Percentiles rank a stretch among this genome's conserved stretches.
These are phyloP conservation scores for Sclerospora graminicola DNA, from an alignment of 352 stramenopile species.

Conservation along the genomic window DNA sequence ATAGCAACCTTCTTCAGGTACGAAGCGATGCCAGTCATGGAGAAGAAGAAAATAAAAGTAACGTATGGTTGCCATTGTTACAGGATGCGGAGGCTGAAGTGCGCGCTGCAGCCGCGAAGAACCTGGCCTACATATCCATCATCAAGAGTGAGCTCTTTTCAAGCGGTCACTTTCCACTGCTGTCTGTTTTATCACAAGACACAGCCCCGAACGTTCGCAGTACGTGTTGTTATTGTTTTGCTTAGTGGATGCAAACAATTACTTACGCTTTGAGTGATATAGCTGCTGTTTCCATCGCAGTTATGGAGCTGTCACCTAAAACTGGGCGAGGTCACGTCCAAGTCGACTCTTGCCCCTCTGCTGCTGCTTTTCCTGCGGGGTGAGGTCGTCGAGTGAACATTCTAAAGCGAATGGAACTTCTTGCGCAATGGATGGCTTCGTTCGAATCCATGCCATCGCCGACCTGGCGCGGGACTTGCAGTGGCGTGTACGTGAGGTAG, in stretches of 20 bases:
- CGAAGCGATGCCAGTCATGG: background rate
- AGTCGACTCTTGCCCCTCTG: slow-evolving; percentile 68
- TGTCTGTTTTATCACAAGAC: slow-evolving; percentile 88
- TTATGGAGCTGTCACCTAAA: slow-evolving; percentile 91
- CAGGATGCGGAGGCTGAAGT: slow-evolving; percentile 90
- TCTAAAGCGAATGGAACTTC: slow-evolving; percentile 87
- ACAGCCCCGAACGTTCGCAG: slow-evolving; percentile 82
- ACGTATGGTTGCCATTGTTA: background rate
- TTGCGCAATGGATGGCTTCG: too few relatives aligned
- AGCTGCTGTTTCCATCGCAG: slow-evolving; percentile 73
- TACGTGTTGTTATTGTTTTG: slow-evolving; percentile 17
- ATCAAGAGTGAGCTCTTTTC: slow-evolving; percentile 86
- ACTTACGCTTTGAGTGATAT: too few relatives aligned
- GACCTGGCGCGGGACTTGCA: slow-evolving; percentile 88
- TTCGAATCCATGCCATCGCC: slow-evolving; percentile 86
- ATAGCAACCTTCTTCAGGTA: slow-evolving; percentile 85
- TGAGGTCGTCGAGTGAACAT: slow-evolving; percentile 91
- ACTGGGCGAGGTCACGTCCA: slow-evolving; percentile 86
- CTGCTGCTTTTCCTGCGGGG: slow-evolving; percentile 79
- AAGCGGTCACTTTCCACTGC: slow-evolving; percentile 82
- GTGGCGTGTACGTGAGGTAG: too few relatives aligned
- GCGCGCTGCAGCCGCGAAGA: slow-evolving; percentile 85
- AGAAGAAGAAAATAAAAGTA: background rate
- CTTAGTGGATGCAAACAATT: too few relatives aligned
- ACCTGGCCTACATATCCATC: slow-evolving; percentile 89